Evolutionary conservation across 176 grass and related monocot species (phyloP).

Genomic region (Carex cristatella): DNA sequence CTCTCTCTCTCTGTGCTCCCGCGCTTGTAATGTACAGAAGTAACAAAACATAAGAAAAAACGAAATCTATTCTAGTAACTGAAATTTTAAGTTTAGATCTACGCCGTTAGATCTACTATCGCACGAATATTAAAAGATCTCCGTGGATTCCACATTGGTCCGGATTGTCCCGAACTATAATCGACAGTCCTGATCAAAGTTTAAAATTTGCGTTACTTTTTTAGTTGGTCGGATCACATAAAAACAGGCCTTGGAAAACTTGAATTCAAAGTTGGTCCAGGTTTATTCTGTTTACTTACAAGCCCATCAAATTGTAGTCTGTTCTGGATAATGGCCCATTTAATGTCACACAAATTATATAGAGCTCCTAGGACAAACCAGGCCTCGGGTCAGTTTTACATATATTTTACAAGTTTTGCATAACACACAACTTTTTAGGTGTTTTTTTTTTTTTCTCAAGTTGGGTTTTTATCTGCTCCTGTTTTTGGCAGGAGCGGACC

Average conservation of each 20-base stretch:
- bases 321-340: neutral
- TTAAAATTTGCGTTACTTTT: no score
- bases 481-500: no score
- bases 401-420: neutral
- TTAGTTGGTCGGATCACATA: no score
- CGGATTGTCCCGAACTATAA: no score
- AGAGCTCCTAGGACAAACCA: neutral
- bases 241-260: neutral
- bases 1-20: neutral
- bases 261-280: neutral
- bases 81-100: no score
- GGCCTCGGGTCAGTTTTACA: neutral
- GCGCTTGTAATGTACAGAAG: neutral
- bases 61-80: no score
- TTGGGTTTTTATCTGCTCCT: no score
- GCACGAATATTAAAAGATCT: no score
- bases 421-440: neutral
- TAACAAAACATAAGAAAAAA: neutral
- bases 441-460: no score
- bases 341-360: neutral
- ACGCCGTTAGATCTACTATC: no score
- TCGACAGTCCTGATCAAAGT: no score
- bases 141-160: no score
- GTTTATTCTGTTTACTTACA: neutral
- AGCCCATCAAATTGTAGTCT: neutral